Percentiles rank a stretch among this genome's conserved stretches.
Evolutionary conservation across 805 yeast species (phyloP).

Genomic region (Clavispora phyllophila): DNA sequence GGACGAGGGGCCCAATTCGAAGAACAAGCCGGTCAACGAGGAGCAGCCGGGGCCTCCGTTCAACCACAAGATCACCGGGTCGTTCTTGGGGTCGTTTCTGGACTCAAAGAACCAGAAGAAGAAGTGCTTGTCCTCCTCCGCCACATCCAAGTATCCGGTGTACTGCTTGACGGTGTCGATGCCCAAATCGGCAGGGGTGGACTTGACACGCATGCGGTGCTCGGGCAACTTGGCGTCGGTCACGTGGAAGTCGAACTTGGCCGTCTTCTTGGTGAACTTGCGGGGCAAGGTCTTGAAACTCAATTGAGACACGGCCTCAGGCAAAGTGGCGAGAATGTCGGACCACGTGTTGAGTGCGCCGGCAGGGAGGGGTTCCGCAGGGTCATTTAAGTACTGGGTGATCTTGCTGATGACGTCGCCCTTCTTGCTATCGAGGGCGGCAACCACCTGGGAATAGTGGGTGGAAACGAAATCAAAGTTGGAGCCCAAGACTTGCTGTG

Average conservation of each 20-base stretch:
- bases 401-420: constrained; percentile 41
- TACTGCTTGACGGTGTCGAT: constrained; percentile 78
- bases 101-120: constrained; percentile 94
- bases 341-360: constrained; percentile 54
- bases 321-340: constrained; percentile 58
- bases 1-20: constrained; percentile 87
- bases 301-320: constrained; percentile 48
- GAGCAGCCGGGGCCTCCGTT: constrained; percentile 98
- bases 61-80: constrained; percentile 86
- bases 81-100: constrained; percentile 60
- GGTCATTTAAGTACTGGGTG: constrained; percentile 47
- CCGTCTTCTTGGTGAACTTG: constrained; percentile 18
- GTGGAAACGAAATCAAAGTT: constrained; percentile 9
- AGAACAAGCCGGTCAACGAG: constrained; percentile 81
- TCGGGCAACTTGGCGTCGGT: constrained; percentile 36
- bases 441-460: constrained; percentile 11
- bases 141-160: constrained; percentile 81
- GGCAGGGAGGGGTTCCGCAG: constrained; percentile 43
- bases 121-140: constrained; percentile 80
- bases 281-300: constrained; percentile 48
- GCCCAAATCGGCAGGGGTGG: constrained; percentile 44
- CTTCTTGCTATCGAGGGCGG: constrained; percentile 11
- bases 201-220: constrained; percentile 18
- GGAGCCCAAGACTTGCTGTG: constrained; percentile 10
- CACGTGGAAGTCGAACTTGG: constrained; percentile 36